phyloP scores from a whole-genome alignment of 352 stramenopile species.

The Pythium phragmiticola region DNA sequence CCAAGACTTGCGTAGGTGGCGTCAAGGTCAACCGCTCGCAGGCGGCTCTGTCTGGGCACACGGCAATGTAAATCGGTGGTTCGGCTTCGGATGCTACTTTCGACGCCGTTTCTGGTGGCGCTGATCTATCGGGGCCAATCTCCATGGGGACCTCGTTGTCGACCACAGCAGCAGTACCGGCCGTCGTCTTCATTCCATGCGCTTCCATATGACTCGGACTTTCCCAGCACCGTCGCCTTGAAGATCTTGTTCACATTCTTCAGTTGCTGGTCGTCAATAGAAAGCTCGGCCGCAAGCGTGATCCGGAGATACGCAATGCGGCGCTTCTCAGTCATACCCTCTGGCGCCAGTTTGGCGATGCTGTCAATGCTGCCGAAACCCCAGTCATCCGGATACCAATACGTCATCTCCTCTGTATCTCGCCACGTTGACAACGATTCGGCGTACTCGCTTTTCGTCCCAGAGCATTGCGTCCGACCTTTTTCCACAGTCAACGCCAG shows the following conservation, averaged over 20 bases:
- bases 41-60: neutral
- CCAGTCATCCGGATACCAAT: constrained; percentile 26
- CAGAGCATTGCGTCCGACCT: neutral
- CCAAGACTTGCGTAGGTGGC: too few relatives aligned
- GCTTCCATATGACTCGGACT: too few relatives aligned
- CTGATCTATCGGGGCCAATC: too few relatives aligned
- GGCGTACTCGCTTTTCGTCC: neutral
- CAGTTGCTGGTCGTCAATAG: constrained; percentile 7
- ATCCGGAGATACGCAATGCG: constrained; percentile 30
- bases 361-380: constrained; percentile 30
- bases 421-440: neutral
- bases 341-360: constrained; percentile 24
- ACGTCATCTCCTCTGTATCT: constrained; percentile 23
- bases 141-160: too few relatives aligned
- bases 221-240: neutral
- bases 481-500: neutral
- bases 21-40: too few relatives aligned
- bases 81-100: too few relatives aligned
- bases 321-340: neutral
- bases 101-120: too few relatives aligned
- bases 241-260: neutral
- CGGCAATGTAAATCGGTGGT: neutral
- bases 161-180: too few relatives aligned
- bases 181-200: too few relatives aligned
- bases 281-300: constrained; percentile 13